These are phyloP conservation scores for Spergularia marina DNA, from an alignment of 148 eudicot species.

Conservation along the genomic window DNA sequence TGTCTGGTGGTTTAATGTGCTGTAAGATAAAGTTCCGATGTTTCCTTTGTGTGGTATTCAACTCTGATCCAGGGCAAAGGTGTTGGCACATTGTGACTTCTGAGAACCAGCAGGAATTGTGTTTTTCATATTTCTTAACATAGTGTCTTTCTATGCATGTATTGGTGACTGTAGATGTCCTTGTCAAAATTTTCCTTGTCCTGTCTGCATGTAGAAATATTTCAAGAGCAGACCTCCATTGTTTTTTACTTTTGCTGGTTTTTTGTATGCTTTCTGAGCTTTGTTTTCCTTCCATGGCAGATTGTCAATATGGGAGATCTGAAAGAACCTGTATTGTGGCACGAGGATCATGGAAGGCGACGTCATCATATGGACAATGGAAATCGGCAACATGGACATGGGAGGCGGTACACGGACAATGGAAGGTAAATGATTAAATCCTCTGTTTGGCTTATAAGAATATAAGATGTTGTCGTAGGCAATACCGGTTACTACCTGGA, in stretches of 20 bases:
- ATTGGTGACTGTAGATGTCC: no score
- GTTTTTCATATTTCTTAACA: no score
- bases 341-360: conserved; percentile 64
- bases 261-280: background rate
- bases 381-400: conserved; percentile 19
- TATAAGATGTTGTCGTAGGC: no score
- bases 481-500: background rate
- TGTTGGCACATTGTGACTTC: no score
- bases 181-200: background rate
- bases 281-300: conserved; percentile 30
- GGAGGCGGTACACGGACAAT: conserved; percentile 22
- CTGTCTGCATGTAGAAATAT: background rate
- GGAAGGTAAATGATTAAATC: conserved; percentile 32
- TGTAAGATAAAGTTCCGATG: no score
- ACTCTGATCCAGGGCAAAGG: no score
- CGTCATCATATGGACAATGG: conserved; percentile 26
- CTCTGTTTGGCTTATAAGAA: background rate
- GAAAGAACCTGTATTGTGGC: conserved; percentile 76
- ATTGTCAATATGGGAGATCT: conserved; percentile 59
- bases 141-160: no score
- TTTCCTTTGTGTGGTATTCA: no score
- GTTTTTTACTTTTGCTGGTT: background rate
- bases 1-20: no score
- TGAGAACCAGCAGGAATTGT: no score
- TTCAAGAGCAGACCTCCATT: background rate